phyloP scores from a whole-genome alignment of 2,329 filamentous ascomycete genomes.

The Claviceps sp. region DNA sequence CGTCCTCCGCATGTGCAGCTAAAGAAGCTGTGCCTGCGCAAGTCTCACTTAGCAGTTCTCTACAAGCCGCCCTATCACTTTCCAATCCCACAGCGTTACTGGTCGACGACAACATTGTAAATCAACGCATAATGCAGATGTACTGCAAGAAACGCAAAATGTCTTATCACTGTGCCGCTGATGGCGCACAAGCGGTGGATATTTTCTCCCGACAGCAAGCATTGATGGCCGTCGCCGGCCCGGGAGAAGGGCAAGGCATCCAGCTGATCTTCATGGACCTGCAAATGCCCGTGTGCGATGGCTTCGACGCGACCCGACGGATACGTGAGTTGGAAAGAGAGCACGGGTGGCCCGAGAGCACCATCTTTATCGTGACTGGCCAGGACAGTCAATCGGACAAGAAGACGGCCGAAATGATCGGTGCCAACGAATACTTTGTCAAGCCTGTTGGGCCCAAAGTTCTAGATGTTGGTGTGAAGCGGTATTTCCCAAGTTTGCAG shows the following conservation, averaged over 20 bases:
- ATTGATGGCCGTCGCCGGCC: background rate
- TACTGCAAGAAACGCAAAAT: conserved; percentile 31
- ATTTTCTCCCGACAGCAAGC: conserved; percentile 12
- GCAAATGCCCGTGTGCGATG: conserved; percentile 18
- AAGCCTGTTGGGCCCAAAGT: background rate
- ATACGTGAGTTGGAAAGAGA: conserved; percentile 13
- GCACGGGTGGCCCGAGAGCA: conserved; percentile 6
- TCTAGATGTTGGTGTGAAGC: background rate
- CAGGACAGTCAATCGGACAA: conserved; percentile 11
- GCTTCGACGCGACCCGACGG: conserved; percentile 14
- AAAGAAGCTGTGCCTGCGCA: background rate
- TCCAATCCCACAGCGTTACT: conserved; percentile 20
- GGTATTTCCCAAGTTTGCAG: background rate
- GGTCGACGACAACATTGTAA: conserved; percentile 35
- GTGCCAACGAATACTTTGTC: background rate
- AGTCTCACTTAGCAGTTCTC: too few relatives aligned
- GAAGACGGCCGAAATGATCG: background rate
- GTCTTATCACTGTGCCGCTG: conserved; percentile 26
- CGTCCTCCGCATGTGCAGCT: background rate
- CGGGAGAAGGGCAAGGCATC: conserved; percentile 6
- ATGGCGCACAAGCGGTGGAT: conserved; percentile 31
- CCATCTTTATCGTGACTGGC: conserved; percentile 15
- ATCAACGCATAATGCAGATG: conserved; percentile 32
- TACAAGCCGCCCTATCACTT: background rate
- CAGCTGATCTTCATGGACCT: conserved; percentile 17